These are phyloP conservation scores for Vitis rupestris DNA, from an alignment of 164 flowering plant species.

Conservation along the genomic window DNA sequence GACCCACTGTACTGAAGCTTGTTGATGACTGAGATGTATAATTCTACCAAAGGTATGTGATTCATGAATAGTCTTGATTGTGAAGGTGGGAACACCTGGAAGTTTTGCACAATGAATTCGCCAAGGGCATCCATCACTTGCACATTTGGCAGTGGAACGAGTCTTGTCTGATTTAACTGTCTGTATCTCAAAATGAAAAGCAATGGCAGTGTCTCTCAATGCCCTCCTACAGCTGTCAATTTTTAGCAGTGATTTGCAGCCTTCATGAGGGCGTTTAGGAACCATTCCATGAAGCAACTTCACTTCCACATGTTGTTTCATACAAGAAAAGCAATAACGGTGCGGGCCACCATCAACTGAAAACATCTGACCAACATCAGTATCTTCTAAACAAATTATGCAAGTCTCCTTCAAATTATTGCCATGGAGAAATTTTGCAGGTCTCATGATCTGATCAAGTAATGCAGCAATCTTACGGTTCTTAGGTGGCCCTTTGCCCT, in stretches of 20 bases:
- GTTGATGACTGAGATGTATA: conserved; percentile 1
- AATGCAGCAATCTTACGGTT: conserved; percentile 40
- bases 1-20: conserved; percentile 17
- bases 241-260: conserved; percentile 55
- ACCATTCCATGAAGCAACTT: conserved; percentile 62
- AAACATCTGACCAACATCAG: conserved; percentile 44
- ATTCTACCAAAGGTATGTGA: conserved; percentile 20
- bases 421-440: conserved; percentile 20
- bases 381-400: conserved; percentile 75
- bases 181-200: conserved; percentile 20
- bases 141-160: conserved; percentile 23
- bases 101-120: conserved; percentile 17
- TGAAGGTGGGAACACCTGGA: conserved; percentile 5
- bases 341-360: conserved; percentile 65
- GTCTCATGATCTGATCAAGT: conserved; percentile 29
- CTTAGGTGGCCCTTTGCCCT: conserved; percentile 40
- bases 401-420: conserved; percentile 46
- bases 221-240: conserved; percentile 46
- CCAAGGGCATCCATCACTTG: conserved; percentile 27
- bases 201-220: no score
- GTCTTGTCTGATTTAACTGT: conserved; percentile 19
- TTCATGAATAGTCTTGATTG: conserved; percentile 13
- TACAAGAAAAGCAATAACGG: conserved; percentile 74
- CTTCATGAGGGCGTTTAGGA: conserved; percentile 74
- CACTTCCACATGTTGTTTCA: conserved; percentile 82